Base-by-base conservation (phyloP, 2,329 filamentous ascomycete genomes). In the Fusarium cicatricum region DNA sequence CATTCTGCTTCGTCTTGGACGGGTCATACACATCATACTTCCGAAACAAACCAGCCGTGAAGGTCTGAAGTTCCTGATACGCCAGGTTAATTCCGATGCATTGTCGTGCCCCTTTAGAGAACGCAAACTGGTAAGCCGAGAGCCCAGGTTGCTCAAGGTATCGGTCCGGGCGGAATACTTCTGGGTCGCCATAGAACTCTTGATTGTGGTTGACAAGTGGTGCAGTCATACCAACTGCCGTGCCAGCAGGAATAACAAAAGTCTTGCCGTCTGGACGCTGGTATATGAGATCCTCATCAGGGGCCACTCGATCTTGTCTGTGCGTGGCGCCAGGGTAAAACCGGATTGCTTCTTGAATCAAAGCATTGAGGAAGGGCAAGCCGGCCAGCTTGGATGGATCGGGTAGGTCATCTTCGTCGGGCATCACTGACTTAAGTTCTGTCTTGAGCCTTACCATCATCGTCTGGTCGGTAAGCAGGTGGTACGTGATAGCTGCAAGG, bases 331-430 rank as follows among this genome's bases (percentile, higher is more conserved):
- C 76, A 9, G 76, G 77, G 14, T 75, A 74, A 3, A 81, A 47
- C 4, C 80, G 74, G 8, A 80, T 55, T 0, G 72, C 63, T 55
- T 79, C 77, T 29, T 69, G 65, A 9, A 78, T 70, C 11, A 74
- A 58, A 1, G 75, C 77, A 4, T 73, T 71, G 4, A 82, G 69
- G 43, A 74, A 78, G 0, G 73, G 71, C 2, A 78, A 50, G 28
- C 64, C 55, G 43, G 75, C 70, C 11, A 77, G 57, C 7, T 68
- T 60, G 10, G 42, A 33, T 52, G 63, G 72, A 36, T 59, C 44
- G 6, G 53, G 49, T 8, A 38, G 55, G 19, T 58, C 29, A 5
- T 37, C 45, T 3, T 41, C 38, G n/a, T 58, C 49, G 3, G 50
- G 49, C 38, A 60, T 60, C 1, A 52, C 58, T 2, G 29, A 23